Evolutionary conservation across 352 stramenopile species (phyloP).

Genomic region (Thraustotheca clavata): DNA sequence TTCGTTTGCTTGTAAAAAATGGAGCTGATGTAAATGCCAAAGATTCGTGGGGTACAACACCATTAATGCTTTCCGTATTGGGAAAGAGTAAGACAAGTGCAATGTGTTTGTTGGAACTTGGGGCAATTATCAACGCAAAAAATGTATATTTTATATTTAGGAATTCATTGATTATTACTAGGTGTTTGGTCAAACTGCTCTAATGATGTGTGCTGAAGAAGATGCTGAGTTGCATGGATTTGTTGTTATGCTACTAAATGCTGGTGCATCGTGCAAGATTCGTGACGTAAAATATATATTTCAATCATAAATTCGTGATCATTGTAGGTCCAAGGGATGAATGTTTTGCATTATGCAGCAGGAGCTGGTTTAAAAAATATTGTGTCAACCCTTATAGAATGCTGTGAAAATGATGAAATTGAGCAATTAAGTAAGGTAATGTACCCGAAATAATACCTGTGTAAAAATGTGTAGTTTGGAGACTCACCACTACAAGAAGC

Average conservation of each 20-base stretch:
- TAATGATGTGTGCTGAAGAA: slow-evolving; percentile 62
- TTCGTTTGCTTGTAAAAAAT: slow-evolving; percentile 68
- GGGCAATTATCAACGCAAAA: slow-evolving; percentile 49
- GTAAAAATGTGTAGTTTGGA: slow-evolving; percentile 3
- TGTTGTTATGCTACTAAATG: slow-evolving; percentile 66
- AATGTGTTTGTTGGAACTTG: slow-evolving; percentile 59
- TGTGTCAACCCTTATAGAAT: neutral
- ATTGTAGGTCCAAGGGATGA: slow-evolving; percentile 59
- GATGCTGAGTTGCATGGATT: slow-evolving; percentile 51
- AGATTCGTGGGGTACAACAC: slow-evolving; percentile 67
- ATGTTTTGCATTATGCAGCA: slow-evolving; percentile 55
- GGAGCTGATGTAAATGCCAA: slow-evolving; percentile 62
- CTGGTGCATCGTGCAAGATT: slow-evolving; percentile 41
- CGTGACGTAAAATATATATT: slow-evolving; percentile 41
- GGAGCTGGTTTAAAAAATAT: slow-evolving; percentile 28
- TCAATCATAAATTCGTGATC: neutral
- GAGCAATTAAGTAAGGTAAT: slow-evolving; percentile 14
- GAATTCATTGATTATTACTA: slow-evolving; percentile 21
- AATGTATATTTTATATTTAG: slow-evolving; percentile 34
- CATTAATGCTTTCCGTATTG: slow-evolving; percentile 69
- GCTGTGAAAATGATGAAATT: neutral
- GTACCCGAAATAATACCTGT: neutral
- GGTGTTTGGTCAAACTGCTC: slow-evolving; percentile 62
- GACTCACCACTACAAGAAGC: slow-evolving; percentile 5
- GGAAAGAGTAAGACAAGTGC: slow-evolving; percentile 52